A percentile compares a stretch with the other conserved stretches of the same genome.
phyloP scores from a whole-genome alignment of 176 grass and related monocot genomes.

The Lolium rigidum region DNA sequence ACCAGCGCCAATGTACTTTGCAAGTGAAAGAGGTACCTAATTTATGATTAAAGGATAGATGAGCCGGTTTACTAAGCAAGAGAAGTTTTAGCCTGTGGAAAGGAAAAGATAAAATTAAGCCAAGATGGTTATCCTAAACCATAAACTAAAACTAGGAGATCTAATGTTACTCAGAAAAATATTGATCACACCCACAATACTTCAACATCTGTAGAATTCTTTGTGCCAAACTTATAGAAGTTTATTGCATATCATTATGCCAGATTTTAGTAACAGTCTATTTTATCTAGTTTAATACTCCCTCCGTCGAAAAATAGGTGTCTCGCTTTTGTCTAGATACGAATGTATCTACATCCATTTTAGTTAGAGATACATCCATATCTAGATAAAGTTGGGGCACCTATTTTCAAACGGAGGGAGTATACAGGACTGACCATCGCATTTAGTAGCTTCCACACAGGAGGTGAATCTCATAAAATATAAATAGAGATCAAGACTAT shows the following conservation, averaged over 20 bases:
- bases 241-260: conserved; percentile 7
- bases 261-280: not conserved
- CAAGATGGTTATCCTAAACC: not conserved
- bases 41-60: conserved; percentile 31
- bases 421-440: not conserved
- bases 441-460: conserved; percentile 9
- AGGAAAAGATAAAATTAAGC: conserved; percentile 4
- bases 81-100: conserved; percentile 18
- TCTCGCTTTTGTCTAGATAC: too few species aligned
- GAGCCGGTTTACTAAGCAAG: not conserved
- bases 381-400: too few species aligned
- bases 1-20: conserved; percentile 75
- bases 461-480: not conserved
- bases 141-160: not conserved
- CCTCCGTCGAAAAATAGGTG: too few species aligned
- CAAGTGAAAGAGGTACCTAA: conserved; percentile 87
- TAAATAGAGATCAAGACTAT: conserved; percentile 3
- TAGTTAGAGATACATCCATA: too few species aligned
- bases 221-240: not conserved
- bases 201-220: not conserved
- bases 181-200: conserved; percentile 10
- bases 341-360: too few species aligned
- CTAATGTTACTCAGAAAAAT: conserved; percentile 26
- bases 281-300: conserved; percentile 8
- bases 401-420: too few species aligned